These are phyloP conservation scores for Hibiscus tridactylites DNA, from an alignment of 345 rosid species.

Conservation along the genomic window DNA sequence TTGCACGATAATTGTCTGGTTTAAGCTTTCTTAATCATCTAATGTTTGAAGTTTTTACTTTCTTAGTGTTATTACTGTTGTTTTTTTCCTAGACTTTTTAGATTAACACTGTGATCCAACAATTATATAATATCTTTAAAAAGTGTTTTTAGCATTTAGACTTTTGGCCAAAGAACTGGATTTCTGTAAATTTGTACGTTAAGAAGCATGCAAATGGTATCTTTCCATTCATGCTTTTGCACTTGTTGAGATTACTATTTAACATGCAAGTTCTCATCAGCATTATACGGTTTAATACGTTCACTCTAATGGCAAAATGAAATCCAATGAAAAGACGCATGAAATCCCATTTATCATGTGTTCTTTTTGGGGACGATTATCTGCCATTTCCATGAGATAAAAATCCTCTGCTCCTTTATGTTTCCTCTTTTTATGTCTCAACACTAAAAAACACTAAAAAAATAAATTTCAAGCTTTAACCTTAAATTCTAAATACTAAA, in stretches of 20 bases:
- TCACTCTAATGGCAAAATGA: neutral
- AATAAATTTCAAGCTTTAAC: no score
- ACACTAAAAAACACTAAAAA: no score
- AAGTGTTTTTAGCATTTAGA: neutral
- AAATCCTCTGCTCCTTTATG: no score
- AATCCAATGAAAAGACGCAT: neutral
- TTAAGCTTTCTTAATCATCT: neutral
- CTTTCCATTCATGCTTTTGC: neutral
- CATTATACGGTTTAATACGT: neutral
- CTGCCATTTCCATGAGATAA: neutral
- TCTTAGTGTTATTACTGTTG: neutral
- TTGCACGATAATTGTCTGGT: no score
- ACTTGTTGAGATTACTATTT: neutral
- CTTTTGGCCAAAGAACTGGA: neutral
- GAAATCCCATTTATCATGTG: neutral
- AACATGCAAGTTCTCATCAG: neutral
- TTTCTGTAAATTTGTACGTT: no score
- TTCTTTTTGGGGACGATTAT: neutral
- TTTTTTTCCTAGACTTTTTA: neutral
- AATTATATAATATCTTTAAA: neutral
- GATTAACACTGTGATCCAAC: neutral
- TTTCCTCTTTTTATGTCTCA: no score
- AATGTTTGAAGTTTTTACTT: no score
- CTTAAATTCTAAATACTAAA: no score
- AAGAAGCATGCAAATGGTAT: neutral